Conservation (phyloP, 2,329 filamentous ascomycete species). For the Fusarium redolens region DNA sequence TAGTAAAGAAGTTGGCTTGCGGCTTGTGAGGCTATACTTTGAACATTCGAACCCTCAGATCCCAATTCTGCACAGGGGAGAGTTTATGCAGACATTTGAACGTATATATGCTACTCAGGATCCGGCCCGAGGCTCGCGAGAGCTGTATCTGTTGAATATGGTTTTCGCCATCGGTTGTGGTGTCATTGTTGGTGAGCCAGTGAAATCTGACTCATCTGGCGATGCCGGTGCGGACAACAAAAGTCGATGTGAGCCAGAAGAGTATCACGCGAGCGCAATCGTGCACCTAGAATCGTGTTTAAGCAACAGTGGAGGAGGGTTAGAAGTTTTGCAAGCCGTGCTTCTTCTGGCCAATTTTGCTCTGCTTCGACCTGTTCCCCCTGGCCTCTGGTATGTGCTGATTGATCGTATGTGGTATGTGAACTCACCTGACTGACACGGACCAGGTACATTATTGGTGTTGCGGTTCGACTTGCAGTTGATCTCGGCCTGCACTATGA, state of each 20-base stretch:
- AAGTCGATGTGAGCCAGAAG: constrained; percentile 80
- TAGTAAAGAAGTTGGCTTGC: constrained; percentile 76
- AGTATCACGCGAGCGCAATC: constrained; percentile 95
- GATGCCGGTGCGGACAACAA: constrained; percentile 44
- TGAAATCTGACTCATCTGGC: constrained; percentile 59
- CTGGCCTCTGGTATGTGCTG: constrained; percentile 79
- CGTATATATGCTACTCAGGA: constrained; percentile 78
- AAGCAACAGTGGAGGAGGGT: constrained; percentile 83
- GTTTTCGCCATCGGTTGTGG: constrained; percentile 96
- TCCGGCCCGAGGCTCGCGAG: constrained; percentile 76
- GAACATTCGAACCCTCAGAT: constrained; percentile 97
- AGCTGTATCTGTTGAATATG: constrained; percentile 96
- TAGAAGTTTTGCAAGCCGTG: constrained; percentile 95
- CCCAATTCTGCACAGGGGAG: constrained; percentile 86
- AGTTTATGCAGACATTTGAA: constrained; percentile 91
- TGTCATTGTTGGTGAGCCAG: constrained; percentile 80
- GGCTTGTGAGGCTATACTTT: constrained; percentile 87
- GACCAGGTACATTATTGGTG: constrained; percentile 86
- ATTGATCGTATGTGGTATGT: constrained; percentile 4
- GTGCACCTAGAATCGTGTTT: constrained; percentile 90
- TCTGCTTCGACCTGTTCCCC: constrained; percentile 88
- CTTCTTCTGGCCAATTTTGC: constrained; percentile 91
- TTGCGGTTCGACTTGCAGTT: constrained; percentile 88
- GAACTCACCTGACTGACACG: constrained; percentile 24
- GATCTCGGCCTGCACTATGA: constrained; percentile 94